A percentile compares a stretch with the other conserved stretches of the same genome.
Conservation (phyloP, 345 rosid species). For the Populus ilicifolia region DNA sequence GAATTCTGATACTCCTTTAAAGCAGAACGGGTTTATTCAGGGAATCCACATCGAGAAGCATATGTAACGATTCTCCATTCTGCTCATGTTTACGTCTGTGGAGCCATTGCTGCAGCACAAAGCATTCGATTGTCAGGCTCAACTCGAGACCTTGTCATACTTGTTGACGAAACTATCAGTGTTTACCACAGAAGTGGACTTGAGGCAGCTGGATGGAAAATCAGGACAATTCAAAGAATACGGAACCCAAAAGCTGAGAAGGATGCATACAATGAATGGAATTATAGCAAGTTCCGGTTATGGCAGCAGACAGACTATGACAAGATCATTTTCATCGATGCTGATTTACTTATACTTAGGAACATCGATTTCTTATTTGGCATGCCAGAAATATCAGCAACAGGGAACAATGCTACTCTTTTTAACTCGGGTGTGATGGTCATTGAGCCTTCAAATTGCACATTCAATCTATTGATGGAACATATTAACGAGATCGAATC, state of each 20-base stretch:
- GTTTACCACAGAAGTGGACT: constrained; percentile 66
- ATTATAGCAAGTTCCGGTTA: constrained; percentile 90
- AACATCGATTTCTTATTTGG: constrained; percentile 84
- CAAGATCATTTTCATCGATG: constrained; percentile 87
- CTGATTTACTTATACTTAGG: constrained; percentile 77
- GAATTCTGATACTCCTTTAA: constrained; percentile 11
- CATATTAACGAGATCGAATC: constrained; percentile 30
- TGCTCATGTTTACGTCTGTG: constrained; percentile 78
- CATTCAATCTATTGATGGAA: constrained; percentile 30
- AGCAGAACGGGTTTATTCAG: constrained; percentile 51
- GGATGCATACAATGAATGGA: constrained; percentile 85
- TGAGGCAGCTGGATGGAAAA: constrained; percentile 86
- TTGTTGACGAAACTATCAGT: constrained; percentile 72
- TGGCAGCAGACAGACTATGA: constrained; percentile 84
- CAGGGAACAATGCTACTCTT: constrained; percentile 33
- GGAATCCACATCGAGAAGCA: constrained; percentile 53
- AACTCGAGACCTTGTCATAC: constrained; percentile 75
- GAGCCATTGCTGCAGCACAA: constrained; percentile 86
- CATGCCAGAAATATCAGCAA: constrained; percentile 87
- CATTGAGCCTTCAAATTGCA: constrained; percentile 36
- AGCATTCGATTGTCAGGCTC: constrained; percentile 90
- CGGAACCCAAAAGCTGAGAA: constrained; percentile 75
- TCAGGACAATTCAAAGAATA: constrained; percentile 68
- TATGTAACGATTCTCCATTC: constrained; percentile 88
- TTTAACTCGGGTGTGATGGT: constrained; percentile 37